phyloP scores from a whole-genome alignment of 495 filamentous ascomycete genomes.

The Hypomontagnella submonticulosa region DNA sequence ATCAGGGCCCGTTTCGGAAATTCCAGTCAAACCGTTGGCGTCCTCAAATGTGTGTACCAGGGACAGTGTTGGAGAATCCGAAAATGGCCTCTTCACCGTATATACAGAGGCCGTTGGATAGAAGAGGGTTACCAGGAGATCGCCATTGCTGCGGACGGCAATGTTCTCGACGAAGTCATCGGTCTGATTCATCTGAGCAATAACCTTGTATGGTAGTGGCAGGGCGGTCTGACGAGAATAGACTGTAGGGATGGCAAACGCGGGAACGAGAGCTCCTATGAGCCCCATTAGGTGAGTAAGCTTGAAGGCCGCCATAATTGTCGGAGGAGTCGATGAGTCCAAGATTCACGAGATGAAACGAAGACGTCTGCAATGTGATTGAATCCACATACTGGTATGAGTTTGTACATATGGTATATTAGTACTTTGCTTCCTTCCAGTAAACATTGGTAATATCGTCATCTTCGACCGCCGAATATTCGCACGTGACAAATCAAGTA shows the following conservation, averaged over 20 bases:
- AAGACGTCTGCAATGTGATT: too few relatives aligned
- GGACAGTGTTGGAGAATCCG: slow-evolving; percentile 21
- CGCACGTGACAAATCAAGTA: too few relatives aligned
- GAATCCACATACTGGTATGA: too few relatives aligned
- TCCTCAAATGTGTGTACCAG: slow-evolving; percentile 36
- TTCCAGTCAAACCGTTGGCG: slow-evolving; percentile 45
- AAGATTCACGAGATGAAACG: too few relatives aligned
- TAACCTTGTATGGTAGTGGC: not conserved
- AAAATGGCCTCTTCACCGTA: slow-evolving; percentile 18
- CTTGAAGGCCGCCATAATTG: not conserved
- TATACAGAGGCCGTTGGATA: slow-evolving; percentile 31
- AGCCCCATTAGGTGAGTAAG: slow-evolving; percentile 1
- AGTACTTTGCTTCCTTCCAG: not conserved
- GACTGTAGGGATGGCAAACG: not conserved
- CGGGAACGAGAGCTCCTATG: not conserved
- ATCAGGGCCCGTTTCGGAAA: slow-evolving; percentile 46
- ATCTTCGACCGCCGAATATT: not conserved
- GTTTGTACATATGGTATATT: too few relatives aligned
- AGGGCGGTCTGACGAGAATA: not conserved
- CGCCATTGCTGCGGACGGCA: slow-evolving; percentile 50
- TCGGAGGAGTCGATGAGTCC: too few relatives aligned
- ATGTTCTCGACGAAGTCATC: slow-evolving; percentile 50
- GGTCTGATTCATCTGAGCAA: slow-evolving; percentile 9
- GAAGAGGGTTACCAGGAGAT: slow-evolving; percentile 48
- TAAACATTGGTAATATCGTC: not conserved